Percentiles rank a stretch among this genome's conserved stretches.
phyloP scores from a whole-genome alignment of 257 asterid genomes.

The Nicotiana otophora region DNA sequence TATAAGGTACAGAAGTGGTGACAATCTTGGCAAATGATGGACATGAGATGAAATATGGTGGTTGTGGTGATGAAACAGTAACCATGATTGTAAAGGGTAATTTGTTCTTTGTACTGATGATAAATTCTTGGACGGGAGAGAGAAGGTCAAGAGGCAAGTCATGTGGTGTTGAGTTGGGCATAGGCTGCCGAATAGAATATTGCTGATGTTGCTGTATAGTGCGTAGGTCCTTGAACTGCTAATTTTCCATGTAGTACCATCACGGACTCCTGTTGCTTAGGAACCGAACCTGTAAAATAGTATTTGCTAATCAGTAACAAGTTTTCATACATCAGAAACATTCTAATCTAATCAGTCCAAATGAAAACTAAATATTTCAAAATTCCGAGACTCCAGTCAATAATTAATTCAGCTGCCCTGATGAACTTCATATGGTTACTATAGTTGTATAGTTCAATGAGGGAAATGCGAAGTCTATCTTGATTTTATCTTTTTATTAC shows the following conservation, averaged over 20 bases:
- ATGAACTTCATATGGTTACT: neutral
- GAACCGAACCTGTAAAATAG: neutral
- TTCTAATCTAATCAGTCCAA: neutral
- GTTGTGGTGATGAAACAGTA: neutral
- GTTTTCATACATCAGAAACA: neutral
- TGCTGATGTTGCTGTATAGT: neutral
- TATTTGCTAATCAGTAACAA: neutral
- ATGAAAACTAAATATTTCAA: neutral
- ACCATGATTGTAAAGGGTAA: neutral
- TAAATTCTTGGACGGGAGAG: neutral
- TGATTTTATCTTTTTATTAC: neutral
- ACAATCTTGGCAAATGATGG: neutral
- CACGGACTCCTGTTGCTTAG: neutral
- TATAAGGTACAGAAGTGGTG: neutral
- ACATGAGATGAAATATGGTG: neutral
- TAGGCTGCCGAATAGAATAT: neutral
- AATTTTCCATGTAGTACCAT: neutral
- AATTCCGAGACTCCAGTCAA: neutral
- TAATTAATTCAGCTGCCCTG: neutral
- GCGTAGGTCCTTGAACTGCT: neutral
- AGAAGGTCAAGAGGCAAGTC: neutral
- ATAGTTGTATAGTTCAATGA: neutral
- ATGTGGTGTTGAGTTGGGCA: neutral
- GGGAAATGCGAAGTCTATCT: neutral
- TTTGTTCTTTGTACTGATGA: neutral